Base-by-base conservation (phyloP, 75 land plant species). In the Azolla pinnata region DNA sequence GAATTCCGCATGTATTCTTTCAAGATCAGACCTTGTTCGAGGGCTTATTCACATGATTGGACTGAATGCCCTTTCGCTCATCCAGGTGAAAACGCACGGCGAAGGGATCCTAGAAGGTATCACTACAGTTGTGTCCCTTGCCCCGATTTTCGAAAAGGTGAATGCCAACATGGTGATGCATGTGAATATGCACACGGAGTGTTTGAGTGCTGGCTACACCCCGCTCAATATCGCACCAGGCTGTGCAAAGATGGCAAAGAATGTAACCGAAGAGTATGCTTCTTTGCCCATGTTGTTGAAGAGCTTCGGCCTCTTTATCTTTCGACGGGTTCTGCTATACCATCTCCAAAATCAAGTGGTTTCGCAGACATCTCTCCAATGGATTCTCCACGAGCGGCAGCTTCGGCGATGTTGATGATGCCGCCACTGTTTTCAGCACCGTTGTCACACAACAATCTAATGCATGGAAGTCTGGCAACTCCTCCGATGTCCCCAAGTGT, bases 161-260 rank as follows among this genome's bases (percentile, higher is more conserved):
- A 81, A 14, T 86, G 90, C 70, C 57, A 83, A 52, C 65, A 80
- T 4, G 83, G 81, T 1, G 90, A 86, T 40, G 47, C 81, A 60
- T 86, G 90, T 48, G 90, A 86, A 61, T 83, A 83, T 67, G 90
- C 90, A 9, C 90, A 86, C 65, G 89, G 89, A 10, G 89, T 86
- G 19, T 86, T 86, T 57, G 89, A 86, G 69, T 86, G 86, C 61
- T 86, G 90, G 90, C 78, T 86, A 24, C 90, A 86, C 31, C 90
- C 90, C 8, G 90, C 90, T 3, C 87, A 84, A 54, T 84, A 84
- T 48, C 56, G 87, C 8, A 84, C 87, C 0, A 56, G 87, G 59
- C 73, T 83, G 27, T 83, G 87, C 81, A 83, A 83, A 56, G 87
- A 83, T 57, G 87, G 87, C 31, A 77, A 75, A 0, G 68, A 67